These are phyloP conservation scores for Trichoderma sp. DNA, from an alignment of 2,329 filamentous ascomycete genomes.

Conservation along the genomic window DNA sequence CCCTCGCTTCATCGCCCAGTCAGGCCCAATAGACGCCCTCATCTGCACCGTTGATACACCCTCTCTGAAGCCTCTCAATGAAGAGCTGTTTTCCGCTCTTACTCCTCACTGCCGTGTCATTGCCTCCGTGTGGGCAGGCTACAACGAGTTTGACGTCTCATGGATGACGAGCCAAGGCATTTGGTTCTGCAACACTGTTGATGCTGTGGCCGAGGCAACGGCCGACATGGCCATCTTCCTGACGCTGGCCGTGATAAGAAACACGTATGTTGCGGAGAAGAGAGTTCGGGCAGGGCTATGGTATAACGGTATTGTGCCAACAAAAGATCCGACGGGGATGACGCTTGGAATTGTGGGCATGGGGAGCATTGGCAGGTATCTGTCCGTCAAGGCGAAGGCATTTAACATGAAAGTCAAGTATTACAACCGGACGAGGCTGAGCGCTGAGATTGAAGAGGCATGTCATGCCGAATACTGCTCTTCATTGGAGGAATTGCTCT, in stretches of 20 bases:
- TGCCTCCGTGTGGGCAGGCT: constrained; percentile 46
- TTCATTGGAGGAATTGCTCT: constrained; percentile 40
- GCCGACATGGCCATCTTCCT: constrained; percentile 46
- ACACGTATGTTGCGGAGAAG: constrained; percentile 41
- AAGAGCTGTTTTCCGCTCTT: constrained; percentile 41
- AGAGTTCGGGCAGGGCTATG: constrained; percentile 38
- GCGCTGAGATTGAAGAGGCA: constrained; percentile 33
- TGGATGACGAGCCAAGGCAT: constrained; percentile 43
- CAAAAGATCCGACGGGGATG: constrained; percentile 42
- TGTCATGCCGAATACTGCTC: constrained; percentile 37
- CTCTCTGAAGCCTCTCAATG: constrained; percentile 49
- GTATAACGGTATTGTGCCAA: constrained; percentile 35
- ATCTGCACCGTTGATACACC: constrained; percentile 49
- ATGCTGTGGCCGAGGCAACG: constrained; percentile 53
- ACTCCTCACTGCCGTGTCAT: constrained; percentile 45
- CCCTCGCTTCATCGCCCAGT: constrained; percentile 32
- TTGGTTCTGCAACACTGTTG: constrained; percentile 53
- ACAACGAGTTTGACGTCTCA: constrained; percentile 45
- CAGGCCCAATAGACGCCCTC: constrained; percentile 46
- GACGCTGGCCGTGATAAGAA: constrained; percentile 39
- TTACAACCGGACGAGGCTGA: constrained; percentile 39
- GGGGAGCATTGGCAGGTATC: constrained; percentile 45
- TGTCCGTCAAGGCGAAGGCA: constrained; percentile 38
- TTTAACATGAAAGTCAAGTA: constrained; percentile 47
- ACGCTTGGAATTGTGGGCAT: constrained; percentile 48